These are phyloP conservation scores for Colletotrichum theobromicola DNA, from an alignment of 2,329 filamentous ascomycete species.

Conservation along the genomic window DNA sequence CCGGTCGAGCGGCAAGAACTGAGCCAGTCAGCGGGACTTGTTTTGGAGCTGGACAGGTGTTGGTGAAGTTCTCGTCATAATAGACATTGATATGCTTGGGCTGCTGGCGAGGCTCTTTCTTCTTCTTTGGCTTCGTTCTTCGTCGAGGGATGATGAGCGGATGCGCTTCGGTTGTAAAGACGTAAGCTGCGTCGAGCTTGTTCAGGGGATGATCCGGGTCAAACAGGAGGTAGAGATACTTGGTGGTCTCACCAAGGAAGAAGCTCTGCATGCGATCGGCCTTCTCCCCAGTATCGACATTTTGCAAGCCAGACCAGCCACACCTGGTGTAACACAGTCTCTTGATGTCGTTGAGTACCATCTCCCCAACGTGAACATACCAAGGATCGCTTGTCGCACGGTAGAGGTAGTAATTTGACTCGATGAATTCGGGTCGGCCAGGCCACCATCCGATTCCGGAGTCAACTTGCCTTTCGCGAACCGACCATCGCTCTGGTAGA, in stretches of 20 bases:
- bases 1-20: constrained; percentile 76
- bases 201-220: constrained; percentile 87
- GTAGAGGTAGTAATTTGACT: constrained; percentile 96
- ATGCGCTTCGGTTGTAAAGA: constrained; percentile 96
- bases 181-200: constrained; percentile 81
- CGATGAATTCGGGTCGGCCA: constrained; percentile 93
- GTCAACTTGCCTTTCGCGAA: constrained; percentile 83
- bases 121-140: constrained; percentile 26
- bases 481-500: constrained; percentile 92
- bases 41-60: constrained; percentile 69
- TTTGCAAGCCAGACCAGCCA: constrained; percentile 90
- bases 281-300: constrained; percentile 82
- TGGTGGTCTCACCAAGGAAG: constrained; percentile 94
- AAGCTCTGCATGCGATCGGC: constrained; percentile 98
- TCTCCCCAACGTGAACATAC: constrained; percentile 96
- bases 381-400: constrained; percentile 92
- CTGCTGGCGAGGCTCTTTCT: constrained; percentile 9
- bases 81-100: constrained; percentile 35
- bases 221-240: constrained; percentile 93
- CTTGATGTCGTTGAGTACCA: constrained; percentile 89
- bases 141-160: constrained; percentile 80
- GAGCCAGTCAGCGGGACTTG: constrained; percentile 75
- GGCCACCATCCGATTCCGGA: constrained; percentile 93
- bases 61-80: constrained; percentile 52
- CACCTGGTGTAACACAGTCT: constrained; percentile 88